A percentile compares a stretch with the other conserved stretches of the same genome.
Conservation (phyloP, 2,329 filamentous ascomycete genomes). For the Alternaria consortialis region DNA sequence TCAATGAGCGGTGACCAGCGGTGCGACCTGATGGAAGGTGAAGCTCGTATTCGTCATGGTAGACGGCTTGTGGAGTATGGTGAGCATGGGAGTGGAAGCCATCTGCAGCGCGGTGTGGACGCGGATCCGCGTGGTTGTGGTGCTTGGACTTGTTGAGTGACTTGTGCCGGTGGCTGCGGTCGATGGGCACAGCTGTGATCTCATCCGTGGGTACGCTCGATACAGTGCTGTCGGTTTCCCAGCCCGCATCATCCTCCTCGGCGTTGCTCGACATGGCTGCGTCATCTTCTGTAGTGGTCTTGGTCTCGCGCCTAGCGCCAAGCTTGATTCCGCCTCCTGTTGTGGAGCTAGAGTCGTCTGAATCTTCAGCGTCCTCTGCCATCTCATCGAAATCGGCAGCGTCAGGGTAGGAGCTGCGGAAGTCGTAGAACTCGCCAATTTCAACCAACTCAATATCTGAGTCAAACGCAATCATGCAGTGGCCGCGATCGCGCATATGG, state of each 20-base stretch:
- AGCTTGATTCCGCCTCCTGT: slow-evolving; percentile 72
- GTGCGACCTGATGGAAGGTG: slow-evolving; percentile 90
- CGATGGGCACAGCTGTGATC: slow-evolving; percentile 79
- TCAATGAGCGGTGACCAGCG: slow-evolving; percentile 87
- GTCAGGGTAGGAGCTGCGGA: slow-evolving; percentile 93
- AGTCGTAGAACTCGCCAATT: slow-evolving; percentile 97
- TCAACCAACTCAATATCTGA: slow-evolving; percentile 90
- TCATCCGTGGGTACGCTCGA: slow-evolving; percentile 89
- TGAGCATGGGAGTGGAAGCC: slow-evolving; percentile 86
- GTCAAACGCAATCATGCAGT: slow-evolving; percentile 95
- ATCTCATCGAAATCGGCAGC: slow-evolving; percentile 67
- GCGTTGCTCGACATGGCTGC: slow-evolving; percentile 58
- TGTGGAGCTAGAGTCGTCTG: slow-evolving; percentile 59
- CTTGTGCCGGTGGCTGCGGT: slow-evolving; percentile 76
- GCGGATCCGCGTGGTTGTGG: slow-evolving; percentile 75
- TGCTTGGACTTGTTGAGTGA: slow-evolving; percentile 77
- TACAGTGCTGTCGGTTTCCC: slow-evolving; percentile 92
- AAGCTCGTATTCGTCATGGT: slow-evolving; percentile 91
- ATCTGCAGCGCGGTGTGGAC: slow-evolving; percentile 76
- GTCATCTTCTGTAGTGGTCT: slow-evolving; percentile 49
- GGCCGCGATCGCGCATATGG: slow-evolving; percentile 95
- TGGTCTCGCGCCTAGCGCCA: slow-evolving; percentile 66
- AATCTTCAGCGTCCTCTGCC: slow-evolving; percentile 49
- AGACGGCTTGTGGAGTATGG: slow-evolving; percentile 75
- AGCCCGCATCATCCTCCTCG: slow-evolving; percentile 76